Conservation (phyloP, 495 filamentous ascomycete species). For the Clohesyomyces aquaticus region DNA sequence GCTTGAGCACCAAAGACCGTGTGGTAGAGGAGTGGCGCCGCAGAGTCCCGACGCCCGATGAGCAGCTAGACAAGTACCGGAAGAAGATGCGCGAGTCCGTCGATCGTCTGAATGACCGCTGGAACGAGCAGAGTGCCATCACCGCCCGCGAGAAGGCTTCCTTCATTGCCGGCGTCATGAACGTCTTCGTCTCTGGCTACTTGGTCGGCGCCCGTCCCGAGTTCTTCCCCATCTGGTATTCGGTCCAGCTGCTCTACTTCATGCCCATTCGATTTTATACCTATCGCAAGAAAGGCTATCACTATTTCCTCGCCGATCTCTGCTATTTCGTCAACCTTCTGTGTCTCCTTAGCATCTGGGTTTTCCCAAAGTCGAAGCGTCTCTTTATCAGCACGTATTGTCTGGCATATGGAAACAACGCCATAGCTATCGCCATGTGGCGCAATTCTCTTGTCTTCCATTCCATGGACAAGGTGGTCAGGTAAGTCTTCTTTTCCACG, state of each 20-base stretch:
- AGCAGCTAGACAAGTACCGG: slow-evolving; percentile 88
- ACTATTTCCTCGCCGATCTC: slow-evolving; percentile 96
- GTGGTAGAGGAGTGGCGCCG: slow-evolving; percentile 88
- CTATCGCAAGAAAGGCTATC: slow-evolving; percentile 87
- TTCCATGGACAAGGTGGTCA: slow-evolving; percentile 92
- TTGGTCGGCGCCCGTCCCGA: slow-evolving; percentile 85
- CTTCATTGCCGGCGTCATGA: slow-evolving; percentile 94
- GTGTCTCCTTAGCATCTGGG: slow-evolving; percentile 79
- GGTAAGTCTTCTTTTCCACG: slow-evolving; percentile 50
- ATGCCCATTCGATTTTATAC: slow-evolving; percentile 94
- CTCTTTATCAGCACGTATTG: slow-evolving; percentile 93
- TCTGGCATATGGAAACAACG: slow-evolving; percentile 93
- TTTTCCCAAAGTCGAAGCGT: slow-evolving; percentile 86
- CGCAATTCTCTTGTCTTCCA: slow-evolving; percentile 98
- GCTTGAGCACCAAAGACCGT: slow-evolving; percentile 64
- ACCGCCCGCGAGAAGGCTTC: slow-evolving; percentile 91
- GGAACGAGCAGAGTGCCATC: slow-evolving; percentile 86
- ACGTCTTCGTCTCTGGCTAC: slow-evolving; percentile 95
- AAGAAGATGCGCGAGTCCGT: slow-evolving; percentile 83
- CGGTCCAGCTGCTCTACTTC: slow-evolving; percentile 69
- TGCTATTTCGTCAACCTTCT: slow-evolving; percentile 98
- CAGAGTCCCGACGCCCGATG: slow-evolving; percentile 80
- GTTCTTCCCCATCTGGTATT: slow-evolving; percentile 92
- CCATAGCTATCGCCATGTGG: slow-evolving; percentile 99
- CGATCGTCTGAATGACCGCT: slow-evolving; percentile 80